Evolutionary conservation across 768 basidiomycete species (phyloP).

Genomic region (Rhodotorula paludigena): DNA sequence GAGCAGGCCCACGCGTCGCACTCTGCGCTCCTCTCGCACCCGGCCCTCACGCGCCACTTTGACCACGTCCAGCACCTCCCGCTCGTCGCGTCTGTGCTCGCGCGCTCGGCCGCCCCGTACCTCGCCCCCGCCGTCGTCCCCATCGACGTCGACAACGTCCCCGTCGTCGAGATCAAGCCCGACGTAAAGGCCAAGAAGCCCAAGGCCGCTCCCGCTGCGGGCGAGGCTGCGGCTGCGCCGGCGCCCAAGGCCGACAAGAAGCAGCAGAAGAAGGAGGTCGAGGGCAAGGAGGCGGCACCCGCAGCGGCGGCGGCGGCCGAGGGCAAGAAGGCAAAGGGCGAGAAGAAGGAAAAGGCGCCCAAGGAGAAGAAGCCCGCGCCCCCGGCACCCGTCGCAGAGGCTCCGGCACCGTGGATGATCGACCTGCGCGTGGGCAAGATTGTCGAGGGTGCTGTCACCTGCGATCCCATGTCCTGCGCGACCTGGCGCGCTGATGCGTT

Average conservation of each 20-base stretch:
- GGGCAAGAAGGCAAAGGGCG: conserved; percentile 38
- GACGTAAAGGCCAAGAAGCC: conserved; percentile 61
- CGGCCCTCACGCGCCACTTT: conserved; percentile 86
- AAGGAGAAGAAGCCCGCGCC: conserved; percentile 2
- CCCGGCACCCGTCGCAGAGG: conserved; percentile 30
- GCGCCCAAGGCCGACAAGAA: conserved; percentile 52
- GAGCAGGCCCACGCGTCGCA: conserved; percentile 64
- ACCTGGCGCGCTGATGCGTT: neutral
- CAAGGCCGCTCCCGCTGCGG: conserved; percentile 55
- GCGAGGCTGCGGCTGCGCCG: conserved; percentile 41
- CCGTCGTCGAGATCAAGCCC: conserved; percentile 65
- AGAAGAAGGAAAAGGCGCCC: conserved; percentile 3
- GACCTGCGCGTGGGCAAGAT: conserved; percentile 92
- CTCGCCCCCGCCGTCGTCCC: conserved; percentile 54
- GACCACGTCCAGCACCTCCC: conserved; percentile 80
- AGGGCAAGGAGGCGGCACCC: conserved; percentile 25
- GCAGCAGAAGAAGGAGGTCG: conserved; percentile 49
- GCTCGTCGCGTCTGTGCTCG: conserved; percentile 59
- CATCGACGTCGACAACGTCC: conserved; percentile 72
- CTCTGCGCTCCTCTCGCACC: conserved; percentile 69
- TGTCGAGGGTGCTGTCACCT: conserved; percentile 61
- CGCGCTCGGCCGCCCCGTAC: conserved; percentile 38
- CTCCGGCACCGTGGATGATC: conserved; percentile 89
- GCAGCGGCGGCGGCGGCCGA: conserved; percentile 23
- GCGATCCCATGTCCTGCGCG: too few species aligned